phyloP scores from a whole-genome alignment of 177 flowering plant species.

The Telopea speciosissima region DNA sequence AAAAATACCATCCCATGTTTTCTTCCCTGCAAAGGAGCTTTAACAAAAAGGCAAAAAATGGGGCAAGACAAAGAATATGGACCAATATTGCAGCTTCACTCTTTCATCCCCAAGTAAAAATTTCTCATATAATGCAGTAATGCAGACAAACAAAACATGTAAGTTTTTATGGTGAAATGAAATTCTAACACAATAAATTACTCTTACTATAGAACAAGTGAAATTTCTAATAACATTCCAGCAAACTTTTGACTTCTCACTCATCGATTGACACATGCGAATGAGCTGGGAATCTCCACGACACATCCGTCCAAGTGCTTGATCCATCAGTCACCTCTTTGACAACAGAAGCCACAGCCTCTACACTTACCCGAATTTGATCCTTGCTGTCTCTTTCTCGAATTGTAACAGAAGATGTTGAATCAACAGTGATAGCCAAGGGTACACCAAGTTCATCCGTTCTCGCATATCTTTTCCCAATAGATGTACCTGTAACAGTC shows the following conservation, averaged over 20 bases:
- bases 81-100: no score
- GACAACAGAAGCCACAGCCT: slow-evolving; percentile 70
- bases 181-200: neutral
- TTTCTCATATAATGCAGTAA: no score
- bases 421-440: slow-evolving; percentile 84
- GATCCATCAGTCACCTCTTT: slow-evolving; percentile 71
- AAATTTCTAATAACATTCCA: neutral
- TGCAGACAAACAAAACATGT: no score
- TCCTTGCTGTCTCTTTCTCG: slow-evolving; percentile 87
- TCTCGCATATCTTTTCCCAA: slow-evolving; percentile 85
- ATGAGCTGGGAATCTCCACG: slow-evolving; percentile 57
- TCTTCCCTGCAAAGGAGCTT: no score
- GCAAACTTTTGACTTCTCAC: slow-evolving; percentile 9
- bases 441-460: slow-evolving; percentile 97
- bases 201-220: neutral
- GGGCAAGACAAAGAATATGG: no score
- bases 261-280: slow-evolving; percentile 38
- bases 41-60: no score
- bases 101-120: no score
- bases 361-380: slow-evolving; percentile 63
- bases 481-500: slow-evolving; percentile 57
- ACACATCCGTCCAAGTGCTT: slow-evolving; percentile 66
- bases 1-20: no score
- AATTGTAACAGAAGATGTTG: slow-evolving; percentile 61
- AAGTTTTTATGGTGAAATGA: neutral